Base-by-base conservation (phyloP, 495 filamentous ascomycete genomes). In the Cercophora scortea region DNA sequence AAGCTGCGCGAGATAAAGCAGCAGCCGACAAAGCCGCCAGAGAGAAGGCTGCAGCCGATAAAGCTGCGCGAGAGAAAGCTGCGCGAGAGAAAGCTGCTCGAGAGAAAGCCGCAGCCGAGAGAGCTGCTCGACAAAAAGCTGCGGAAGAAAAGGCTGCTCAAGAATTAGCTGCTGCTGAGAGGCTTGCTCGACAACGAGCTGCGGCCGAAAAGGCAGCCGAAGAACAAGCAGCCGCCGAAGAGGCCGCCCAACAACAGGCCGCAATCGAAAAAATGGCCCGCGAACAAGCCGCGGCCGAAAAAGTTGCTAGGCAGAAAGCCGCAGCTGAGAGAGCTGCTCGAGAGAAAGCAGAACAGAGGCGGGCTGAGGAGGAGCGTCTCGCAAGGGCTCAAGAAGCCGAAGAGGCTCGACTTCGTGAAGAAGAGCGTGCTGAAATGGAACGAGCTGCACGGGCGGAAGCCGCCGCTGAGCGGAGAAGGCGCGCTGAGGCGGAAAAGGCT, bases 11-110 rank as follows among this genome's bases (percentile, higher is more conserved):
- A 39, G 32, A 15, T 15, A 44, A 17, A 10, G 10, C 8, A 13
- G 42, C 42, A 1, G 10, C 17, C 25, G 43, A 45, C 8, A 18
- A 46, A 40, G 49, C 38, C 2, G 15, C 39, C 11, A 15, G 38
- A 19, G 7, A 56, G 44, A 32, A 47, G 18, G 32, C 40, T 6
- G 52, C 49, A 36, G 18, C 38, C 17, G 43, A 45, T 13, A 48
- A 52, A 44, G 19, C 34, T 12, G 19, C 42, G 9, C 42, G 33
- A 38, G 47, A 49, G 15, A 38, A 19, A n/a, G 18, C 25, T 19
- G 50, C 50, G 18, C 51, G 35, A 33, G 45, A 49, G 0, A 38
- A 49, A 48, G 17, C 33, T 34, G 48, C 39, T 12, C 39, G 57
- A 18, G 35, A 45, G 34, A 33, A 57, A 10, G 36, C 36, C 13